Base-by-base conservation (phyloP, 805 yeast species). In the Saturnispora gosingensis region DNA sequence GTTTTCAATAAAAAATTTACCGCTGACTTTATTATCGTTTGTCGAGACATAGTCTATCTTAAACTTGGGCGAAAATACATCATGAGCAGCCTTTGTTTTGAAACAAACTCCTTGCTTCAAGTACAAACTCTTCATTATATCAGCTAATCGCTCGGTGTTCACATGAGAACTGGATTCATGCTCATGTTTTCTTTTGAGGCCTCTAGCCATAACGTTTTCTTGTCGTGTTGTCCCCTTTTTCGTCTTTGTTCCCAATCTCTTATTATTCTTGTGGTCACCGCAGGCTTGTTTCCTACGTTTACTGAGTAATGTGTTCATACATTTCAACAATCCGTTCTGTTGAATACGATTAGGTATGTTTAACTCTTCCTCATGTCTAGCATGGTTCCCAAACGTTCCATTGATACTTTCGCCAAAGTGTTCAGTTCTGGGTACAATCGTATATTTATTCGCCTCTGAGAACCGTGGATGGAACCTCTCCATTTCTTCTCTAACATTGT, bases 61-160 rank as follows among this genome's bases (percentile, higher is more conserved):
- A 22, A 49, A 30, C n/a, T 30, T 36, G n/a, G 51, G 51, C n/a
- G 34, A 22, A 27, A 49, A 49, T 28, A 24, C 10, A 15, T 40
- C 35, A 43, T 49, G 47, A 15, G 47, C 46, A 16, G 8, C 25
- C 9, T 43, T 20, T 42, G 35, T 35, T 43, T 32, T 35, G n/a
- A 49, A 49, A 13, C 30, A 43, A 16, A 42, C n/a, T 6, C 52
- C 52, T 18, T 35, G 48, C 32, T 38, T 49, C 22, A 49, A 34
- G 30, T 49, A 49, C 16, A 43, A n/a, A 13, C 48, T 49, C 15
- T 38, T 36, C 52, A 44, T 49, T 7, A 49, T 22, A 8, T 43
- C 51, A 3, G 36, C 11, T 7, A 16, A 20, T 13, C 28, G 34
- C 4, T 10, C 10, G 13, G 43, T 43, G 36, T 35, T 43, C 9